Percentiles rank a stretch among this genome's conserved stretches.
Evolutionary conservation across 1,284 basidiomycete species (phyloP).

Genomic region (Cutaneotrichosporon sp.): DNA sequence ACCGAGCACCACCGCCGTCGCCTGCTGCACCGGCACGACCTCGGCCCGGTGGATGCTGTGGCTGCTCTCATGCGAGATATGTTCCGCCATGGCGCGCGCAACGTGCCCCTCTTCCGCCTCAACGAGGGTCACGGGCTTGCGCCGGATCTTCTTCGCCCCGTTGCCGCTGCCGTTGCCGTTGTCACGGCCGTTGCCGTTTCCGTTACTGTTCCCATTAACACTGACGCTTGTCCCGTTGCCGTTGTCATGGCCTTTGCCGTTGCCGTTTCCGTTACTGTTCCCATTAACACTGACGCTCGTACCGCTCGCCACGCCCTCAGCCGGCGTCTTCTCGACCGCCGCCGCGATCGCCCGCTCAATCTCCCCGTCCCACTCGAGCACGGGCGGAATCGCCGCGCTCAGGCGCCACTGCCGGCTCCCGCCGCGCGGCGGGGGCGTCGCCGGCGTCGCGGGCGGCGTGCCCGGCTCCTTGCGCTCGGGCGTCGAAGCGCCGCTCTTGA

Average conservation of each 20-base stretch:
- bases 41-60: not conserved
- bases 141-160: not conserved
- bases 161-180: not conserved
- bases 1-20: no score
- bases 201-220: no score
- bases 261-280: no score
- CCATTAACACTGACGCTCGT: no score
- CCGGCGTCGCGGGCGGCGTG: not conserved
- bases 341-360: not conserved
- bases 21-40: no score
- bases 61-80: not conserved
- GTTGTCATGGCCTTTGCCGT: no score
- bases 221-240: no score
- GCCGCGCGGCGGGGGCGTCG: not conserved
- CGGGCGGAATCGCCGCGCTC: not conserved
- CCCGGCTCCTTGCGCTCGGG: not conserved
- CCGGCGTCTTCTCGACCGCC: not conserved
- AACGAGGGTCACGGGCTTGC: not conserved
- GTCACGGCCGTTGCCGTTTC: no score
- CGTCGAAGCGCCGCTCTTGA: not conserved
- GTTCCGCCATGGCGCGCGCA: not conserved
- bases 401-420: not conserved
- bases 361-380: not conserved
- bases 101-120: not conserved
- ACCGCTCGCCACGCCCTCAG: not conserved